Base-by-base conservation (phyloP, 148 eudicot species). In the Cornus suecica region DNA sequence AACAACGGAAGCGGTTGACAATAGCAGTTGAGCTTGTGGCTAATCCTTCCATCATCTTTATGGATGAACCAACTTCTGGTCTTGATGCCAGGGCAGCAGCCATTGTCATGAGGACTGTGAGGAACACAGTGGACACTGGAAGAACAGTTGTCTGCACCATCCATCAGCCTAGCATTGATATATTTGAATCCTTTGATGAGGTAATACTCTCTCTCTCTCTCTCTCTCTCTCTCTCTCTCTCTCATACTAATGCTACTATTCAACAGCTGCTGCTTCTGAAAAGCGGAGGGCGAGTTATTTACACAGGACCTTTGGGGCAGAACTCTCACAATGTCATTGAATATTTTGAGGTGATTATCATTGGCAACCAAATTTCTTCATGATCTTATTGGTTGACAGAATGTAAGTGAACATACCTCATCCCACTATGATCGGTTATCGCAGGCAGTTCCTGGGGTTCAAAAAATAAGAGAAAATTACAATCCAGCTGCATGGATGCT, bases 401-500 rank as follows among this genome's bases (percentile, higher is more conserved):
- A 41, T 25, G 2, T 5, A 68, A 25, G 4, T 24, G 0, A 64
- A 41, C 11, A 25, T 32, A 45, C 8, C n/a, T 65, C n/a, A 48
- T 58, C 24, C 62, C 23, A 58, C 24, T 22, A n/a, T 58, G 18
- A 7, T 58, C 14, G 3, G 51, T 28, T 26, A 70, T 34, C 73
- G 14, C 64, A 90, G 96, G 82, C 78, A 29, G 80, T 91, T 77
- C 88, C 85, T 0, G 92, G 92, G 66, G 88, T 91, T 23, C 88
- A 85, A 4, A 86, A 84, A 70, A 89, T 91, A 41, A 81, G 77
- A 62, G 92, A 87, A 18, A 80, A 87, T 76, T 83, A 86, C 80
- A 91, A 91, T 85, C 96, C 96, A 3, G 96, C 96, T 20, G 84
- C 96, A 25, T 91, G 96, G 96, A 91, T 91, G 96, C 76, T 91